Evolutionary conservation across 495 filamentous ascomycete genomes (phyloP), one percentile per base, ranked within the genome.

Genomic region (Darksidea phi): DNA sequence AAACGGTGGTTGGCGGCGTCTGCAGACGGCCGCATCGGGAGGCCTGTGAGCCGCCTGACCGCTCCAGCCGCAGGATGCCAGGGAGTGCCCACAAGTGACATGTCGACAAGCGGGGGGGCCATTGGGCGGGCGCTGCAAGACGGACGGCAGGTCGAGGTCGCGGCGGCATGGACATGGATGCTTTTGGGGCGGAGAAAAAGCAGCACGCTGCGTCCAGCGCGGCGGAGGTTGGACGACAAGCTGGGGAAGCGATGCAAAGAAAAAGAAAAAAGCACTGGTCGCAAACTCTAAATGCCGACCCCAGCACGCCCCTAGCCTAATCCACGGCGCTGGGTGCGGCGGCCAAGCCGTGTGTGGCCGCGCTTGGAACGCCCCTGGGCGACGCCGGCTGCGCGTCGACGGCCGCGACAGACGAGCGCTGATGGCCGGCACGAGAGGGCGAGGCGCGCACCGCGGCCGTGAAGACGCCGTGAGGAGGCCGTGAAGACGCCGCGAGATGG

Each of bases 251-350:
- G 41, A 6, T 6, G 41, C 41, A 51, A 45, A 34, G 8, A 26
- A 42, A 63, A 63, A 57, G 57, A 52, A 51, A 63, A 6, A 17
- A n/a, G n/a, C n/a, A n/a, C n/a, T n/a, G n/a, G 10, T 13, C 59
- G 42, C 50, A 66, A 67, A 67, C 64, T 52, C 61, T 67, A 67
- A 65, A 58, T 63, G 54, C 48, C 57, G 53, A 66, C 57, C 63
- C 50, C 49, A 60, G 62, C 45, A 15, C 17, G 49, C n/a, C 57
- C 28, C 38, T 48, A 57, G 45, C 57, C 63, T 45, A 66, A 57
- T 56, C 63, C 63, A 66, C 18, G 13, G 57, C 41, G 20, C 48
- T 48, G 58, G 64, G 48, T 53, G 54, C 51, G 34, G 49, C 53
- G 57, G 63, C 52, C 23, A 57, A 48, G 55, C 56, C 55, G 55